A percentile compares a stretch with the other conserved stretches of the same genome.
phyloP scores from a whole-genome alignment of 306 rosid species.

The Quercus parvula region DNA sequence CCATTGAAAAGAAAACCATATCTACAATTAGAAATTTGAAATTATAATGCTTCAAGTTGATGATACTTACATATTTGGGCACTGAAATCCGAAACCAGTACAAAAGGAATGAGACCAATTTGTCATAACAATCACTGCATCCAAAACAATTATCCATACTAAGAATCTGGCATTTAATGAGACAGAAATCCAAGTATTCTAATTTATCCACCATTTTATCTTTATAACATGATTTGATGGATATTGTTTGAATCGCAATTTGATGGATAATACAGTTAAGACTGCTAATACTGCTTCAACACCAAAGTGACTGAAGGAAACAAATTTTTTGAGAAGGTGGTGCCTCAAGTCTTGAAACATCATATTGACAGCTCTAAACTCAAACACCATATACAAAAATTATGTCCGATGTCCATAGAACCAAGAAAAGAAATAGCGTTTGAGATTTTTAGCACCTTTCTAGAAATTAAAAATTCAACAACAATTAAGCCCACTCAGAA shows the following conservation, averaged over 20 bases:
- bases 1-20: not conserved
- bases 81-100: conserved; percentile 82
- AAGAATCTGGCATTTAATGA: not conserved
- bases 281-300: not conserved
- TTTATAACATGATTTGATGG: not conserved
- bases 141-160: conserved; percentile 10
- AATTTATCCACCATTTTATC: not conserved
- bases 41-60: conserved; percentile 8
- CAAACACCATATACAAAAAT: not conserved
- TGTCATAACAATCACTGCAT: conserved; percentile 77
- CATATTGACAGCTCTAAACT: not conserved
- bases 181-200: not conserved
- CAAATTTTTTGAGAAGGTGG: not conserved
- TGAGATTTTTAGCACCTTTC: no score
- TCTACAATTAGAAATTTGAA: not conserved
- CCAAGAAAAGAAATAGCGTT: not conserved
- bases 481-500: no score
- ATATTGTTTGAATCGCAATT: not conserved
- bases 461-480: no score
- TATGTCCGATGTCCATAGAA: not conserved
- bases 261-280: not conserved
- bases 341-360: not conserved
- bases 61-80: conserved; percentile 57
- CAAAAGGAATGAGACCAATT: conserved; percentile 74
- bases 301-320: not conserved